Evolutionary conservation across 306 rosid species (phyloP), one percentile per base, ranked within the genome.

Genomic region (Gleditsia sinensis): DNA sequence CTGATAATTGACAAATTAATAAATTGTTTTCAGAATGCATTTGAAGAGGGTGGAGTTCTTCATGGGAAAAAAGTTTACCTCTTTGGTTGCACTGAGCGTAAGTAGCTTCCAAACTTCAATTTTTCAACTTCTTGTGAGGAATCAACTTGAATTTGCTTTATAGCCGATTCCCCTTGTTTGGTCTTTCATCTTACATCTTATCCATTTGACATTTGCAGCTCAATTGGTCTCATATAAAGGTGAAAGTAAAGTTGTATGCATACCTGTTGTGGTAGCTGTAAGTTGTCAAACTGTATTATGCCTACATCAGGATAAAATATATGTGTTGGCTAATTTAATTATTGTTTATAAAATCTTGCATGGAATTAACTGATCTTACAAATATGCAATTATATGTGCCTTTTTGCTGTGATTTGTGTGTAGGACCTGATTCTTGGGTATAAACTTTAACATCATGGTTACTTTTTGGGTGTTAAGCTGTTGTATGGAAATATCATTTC

Each of bases 191-290:
- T 64, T 54, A 55, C 49, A 21, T 53, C 9, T 61, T 72, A 20
- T 64, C 16, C 58, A 6, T 75, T 17, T 75, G 46, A 67, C 43
- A 30, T 72, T 27, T 86, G 89, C 92, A 92, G 97, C 96, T 71
- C 96, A 89, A 83, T 67, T 90, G 81, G 97, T 92, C 49, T 24
- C 70, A 12, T 77, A 73, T 71, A 83, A 86, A 74, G 96, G 92
- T 9, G 93, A 89, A 72, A 85, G 74, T 80, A 92, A 86, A 86
- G 66, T 90, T 82, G 76, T 88, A 72, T 80, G 88, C 86, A 88
- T 90, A 70, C 97, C 92, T 14, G 97, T 82, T 71, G 91, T 90
- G 46, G 97, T 92, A 37, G 95, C 95, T 57, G 92, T 89, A 82
- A 89, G 95, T 89, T 65, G 27, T 77, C 71, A 12, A 65, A 46